Percentiles rank a stretch among this genome's conserved stretches.
Evolutionary conservation across 305 asterid genomes (phyloP).

Genomic region (Withania somnifera): DNA sequence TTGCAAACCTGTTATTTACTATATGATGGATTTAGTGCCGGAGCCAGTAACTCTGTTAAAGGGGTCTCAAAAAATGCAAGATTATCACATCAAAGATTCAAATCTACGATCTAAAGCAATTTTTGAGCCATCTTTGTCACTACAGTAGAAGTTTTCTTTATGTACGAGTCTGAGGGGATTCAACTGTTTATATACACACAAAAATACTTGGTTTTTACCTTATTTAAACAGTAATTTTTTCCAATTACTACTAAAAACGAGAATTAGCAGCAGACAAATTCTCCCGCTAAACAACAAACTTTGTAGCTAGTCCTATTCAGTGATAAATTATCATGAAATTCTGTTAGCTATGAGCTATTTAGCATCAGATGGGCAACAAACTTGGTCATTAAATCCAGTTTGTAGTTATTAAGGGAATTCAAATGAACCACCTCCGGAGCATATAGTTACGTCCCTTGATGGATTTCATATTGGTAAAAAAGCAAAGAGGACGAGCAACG

Average conservation of each 20-base stretch:
- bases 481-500: not conserved
- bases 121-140: not conserved
- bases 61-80: not conserved
- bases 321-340: not conserved
- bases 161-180: not conserved
- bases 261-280: not conserved
- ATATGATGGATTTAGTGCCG: not conserved
- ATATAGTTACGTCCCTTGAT: not conserved
- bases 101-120: not conserved
- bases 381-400: not conserved
- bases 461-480: not conserved
- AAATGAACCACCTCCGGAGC: not conserved
- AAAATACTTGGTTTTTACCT: not conserved
- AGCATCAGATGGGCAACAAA: not conserved
- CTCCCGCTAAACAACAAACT: not conserved
- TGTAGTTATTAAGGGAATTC: not conserved
- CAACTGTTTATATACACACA: not conserved
- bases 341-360: not conserved
- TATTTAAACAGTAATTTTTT: not conserved
- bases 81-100: not conserved
- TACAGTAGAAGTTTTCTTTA: not conserved
- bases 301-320: not conserved
- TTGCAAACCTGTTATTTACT: not conserved
- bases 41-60: not conserved
- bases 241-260: not conserved